Percentiles rank a stretch among this genome's conserved stretches.
Conservation (phyloP, 2,329 filamentous ascomycete genomes). For the Dothiorella sarmentorum region DNA sequence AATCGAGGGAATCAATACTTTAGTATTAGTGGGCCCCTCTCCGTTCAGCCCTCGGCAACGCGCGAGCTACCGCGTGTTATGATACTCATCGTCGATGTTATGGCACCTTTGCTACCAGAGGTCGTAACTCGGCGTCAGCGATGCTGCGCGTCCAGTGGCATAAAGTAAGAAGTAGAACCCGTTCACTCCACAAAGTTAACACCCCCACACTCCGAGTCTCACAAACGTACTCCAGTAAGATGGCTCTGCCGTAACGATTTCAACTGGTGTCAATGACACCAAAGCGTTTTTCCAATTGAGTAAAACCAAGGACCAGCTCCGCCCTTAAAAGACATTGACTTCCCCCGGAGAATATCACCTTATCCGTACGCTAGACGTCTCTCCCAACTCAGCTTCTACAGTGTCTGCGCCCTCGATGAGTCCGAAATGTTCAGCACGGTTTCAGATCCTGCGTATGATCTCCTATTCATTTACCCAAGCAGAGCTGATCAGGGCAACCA, state of each 20-base stretch:
- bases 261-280: not conserved
- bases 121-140: no score
- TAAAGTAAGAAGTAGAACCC: no score
- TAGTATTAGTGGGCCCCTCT: no score
- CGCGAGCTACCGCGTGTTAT: no score
- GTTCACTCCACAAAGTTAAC: no score
- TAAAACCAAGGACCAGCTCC: not conserved
- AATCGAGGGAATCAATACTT: no score
- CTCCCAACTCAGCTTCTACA: constrained; percentile 74
- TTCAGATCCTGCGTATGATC: constrained; percentile 80
- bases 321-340: not conserved
- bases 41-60: no score
- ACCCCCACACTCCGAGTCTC: not conserved
- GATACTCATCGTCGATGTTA: no score
- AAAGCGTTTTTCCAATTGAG: not conserved
- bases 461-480: constrained; percentile 89
- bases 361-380: constrained; percentile 78
- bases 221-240: not conserved
- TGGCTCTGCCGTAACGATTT: not conserved
- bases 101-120: no score
- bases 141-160: no score
- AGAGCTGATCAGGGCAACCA: constrained; percentile 77
- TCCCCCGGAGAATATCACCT: constrained; percentile 64
- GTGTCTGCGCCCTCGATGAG: constrained; percentile 88
- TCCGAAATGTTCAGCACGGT: constrained; percentile 80